These are phyloP conservation scores for Chlamydomonas sp. DNA, from an alignment of 139 green algal genomes.

Conservation along the genomic window DNA sequence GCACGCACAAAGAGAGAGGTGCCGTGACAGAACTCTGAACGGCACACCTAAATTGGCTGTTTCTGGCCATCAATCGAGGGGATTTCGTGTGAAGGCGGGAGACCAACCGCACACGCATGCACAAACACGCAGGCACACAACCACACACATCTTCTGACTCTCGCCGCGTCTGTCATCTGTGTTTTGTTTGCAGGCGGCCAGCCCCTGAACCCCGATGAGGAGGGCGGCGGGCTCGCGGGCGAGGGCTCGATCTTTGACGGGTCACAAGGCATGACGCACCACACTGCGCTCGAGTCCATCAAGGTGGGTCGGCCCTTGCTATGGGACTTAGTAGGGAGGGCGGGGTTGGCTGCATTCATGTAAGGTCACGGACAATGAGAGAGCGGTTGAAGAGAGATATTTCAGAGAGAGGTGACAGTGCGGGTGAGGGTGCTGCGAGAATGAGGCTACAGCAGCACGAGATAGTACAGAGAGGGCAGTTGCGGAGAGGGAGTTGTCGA, in stretches of 20 bases:
- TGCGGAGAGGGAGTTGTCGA: not conserved
- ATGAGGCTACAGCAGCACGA: not conserved
- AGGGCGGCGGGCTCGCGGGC: too few species aligned
- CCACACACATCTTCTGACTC: too few species aligned
- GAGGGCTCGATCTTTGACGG: too few species aligned
- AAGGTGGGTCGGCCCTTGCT: not conserved
- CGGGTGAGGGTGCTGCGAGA: not conserved
- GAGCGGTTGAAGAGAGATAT: not conserved
- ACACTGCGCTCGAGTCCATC: not conserved
- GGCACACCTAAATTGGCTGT: too few species aligned
- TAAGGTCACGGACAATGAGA: not conserved
- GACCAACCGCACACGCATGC: too few species aligned
- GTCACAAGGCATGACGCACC: too few species aligned
- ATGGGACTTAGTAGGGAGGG: not conserved
- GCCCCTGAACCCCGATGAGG: not conserved
- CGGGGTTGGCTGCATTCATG: not conserved
- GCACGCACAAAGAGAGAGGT: too few species aligned
- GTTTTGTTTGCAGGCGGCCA: not conserved
- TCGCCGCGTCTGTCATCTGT: too few species aligned
- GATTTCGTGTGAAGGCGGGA: too few species aligned
- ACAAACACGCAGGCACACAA: too few species aligned
- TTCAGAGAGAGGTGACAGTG: not conserved
- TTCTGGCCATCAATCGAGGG: too few species aligned
- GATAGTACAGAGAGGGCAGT: not conserved
- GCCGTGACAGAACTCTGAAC: too few species aligned